These are phyloP conservation scores for Candida morakotiae DNA, from an alignment of 805 yeast species.

Conservation along the genomic window DNA sequence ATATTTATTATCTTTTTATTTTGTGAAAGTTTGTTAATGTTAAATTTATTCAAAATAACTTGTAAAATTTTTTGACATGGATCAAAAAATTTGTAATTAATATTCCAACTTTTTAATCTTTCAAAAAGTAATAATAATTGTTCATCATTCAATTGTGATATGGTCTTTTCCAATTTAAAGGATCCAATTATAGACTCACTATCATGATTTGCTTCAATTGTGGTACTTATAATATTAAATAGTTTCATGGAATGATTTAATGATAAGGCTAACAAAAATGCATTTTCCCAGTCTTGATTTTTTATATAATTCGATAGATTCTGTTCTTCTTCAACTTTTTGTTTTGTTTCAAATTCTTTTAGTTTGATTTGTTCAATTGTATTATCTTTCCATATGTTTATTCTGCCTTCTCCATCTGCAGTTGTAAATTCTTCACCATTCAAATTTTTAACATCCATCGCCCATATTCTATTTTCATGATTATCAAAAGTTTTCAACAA, in stretches of 20 bases:
- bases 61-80: slow-evolving; percentile 76
- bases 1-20: slow-evolving; percentile 64
- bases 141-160: slow-evolving; percentile 53
- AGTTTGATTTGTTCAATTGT: slow-evolving; percentile 65
- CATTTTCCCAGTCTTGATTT: slow-evolving; percentile 79
- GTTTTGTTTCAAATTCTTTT: slow-evolving; percentile 48
- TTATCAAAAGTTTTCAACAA: slow-evolving; percentile 79
- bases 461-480: slow-evolving; percentile 95
- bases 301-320: slow-evolving; percentile 70
- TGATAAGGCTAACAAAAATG: slow-evolving; percentile 79
- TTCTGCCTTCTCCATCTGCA: slow-evolving; percentile 94
- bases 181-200: slow-evolving; percentile 51
- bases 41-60: slow-evolving; percentile 55
- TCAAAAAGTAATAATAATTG: slow-evolving; percentile 60
- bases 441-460: slow-evolving; percentile 61
- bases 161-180: slow-evolving; percentile 56
- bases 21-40: slow-evolving; percentile 53
- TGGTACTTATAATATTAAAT: slow-evolving; percentile 67
- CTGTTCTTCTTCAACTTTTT: slow-evolving; percentile 83
- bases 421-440: slow-evolving; percentile 62
- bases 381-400: slow-evolving; percentile 85
- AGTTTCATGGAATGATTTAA: slow-evolving; percentile 88
- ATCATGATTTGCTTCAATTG: slow-evolving; percentile 50
- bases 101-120: slow-evolving; percentile 92
- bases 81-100: slow-evolving; percentile 74